Percentiles rank a stretch among this genome's conserved stretches.
Conservation (phyloP, 257 asterid genomes). For the Solanum tacnaense region DNA sequence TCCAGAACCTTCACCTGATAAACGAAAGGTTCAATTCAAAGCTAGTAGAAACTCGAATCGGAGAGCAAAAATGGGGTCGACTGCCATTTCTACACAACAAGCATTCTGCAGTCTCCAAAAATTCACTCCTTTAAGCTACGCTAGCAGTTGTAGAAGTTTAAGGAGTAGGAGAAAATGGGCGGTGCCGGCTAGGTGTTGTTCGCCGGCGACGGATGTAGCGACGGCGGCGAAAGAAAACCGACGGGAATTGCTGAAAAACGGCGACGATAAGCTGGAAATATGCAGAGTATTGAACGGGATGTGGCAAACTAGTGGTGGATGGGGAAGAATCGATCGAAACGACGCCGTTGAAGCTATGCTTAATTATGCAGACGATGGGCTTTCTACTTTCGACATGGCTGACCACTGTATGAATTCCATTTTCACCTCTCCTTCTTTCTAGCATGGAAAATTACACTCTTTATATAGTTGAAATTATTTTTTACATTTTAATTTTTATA, state of each 20-base stretch:
- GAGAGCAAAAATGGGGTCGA: not conserved
- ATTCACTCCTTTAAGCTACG: not conserved
- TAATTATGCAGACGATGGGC: conserved; percentile 75
- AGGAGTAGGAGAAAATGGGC: not conserved
- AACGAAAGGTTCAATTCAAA: not conserved
- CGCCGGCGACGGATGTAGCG: conserved; percentile 27
- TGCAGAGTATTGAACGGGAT: conserved; percentile 84
- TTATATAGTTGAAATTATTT: too few species aligned
- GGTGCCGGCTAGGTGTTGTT: conserved; percentile 3
- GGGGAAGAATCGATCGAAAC: conserved; percentile 87
- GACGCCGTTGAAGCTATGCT: conserved; percentile 95
- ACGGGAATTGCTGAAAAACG: conserved; percentile 41
- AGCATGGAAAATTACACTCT: too few species aligned
- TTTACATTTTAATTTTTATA: too few species aligned
- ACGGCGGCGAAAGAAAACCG: conserved; percentile 34
- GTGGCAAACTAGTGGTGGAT: conserved; percentile 99
- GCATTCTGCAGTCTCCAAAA: not conserved
- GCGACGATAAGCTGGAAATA: conserved; percentile 67
- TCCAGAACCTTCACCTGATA: not conserved
- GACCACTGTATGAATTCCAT: conserved; percentile 71
- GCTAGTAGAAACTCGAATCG: not conserved
- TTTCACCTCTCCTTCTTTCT: too few species aligned
- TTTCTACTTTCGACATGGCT: conserved; percentile 95
- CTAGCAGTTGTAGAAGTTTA: not conserved
- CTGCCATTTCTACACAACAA: not conserved